Percentiles rank a stretch among this genome's conserved stretches.
Conservation (phyloP, 2,329 filamentous ascomycete genomes). For the Fusarium foetens region DNA sequence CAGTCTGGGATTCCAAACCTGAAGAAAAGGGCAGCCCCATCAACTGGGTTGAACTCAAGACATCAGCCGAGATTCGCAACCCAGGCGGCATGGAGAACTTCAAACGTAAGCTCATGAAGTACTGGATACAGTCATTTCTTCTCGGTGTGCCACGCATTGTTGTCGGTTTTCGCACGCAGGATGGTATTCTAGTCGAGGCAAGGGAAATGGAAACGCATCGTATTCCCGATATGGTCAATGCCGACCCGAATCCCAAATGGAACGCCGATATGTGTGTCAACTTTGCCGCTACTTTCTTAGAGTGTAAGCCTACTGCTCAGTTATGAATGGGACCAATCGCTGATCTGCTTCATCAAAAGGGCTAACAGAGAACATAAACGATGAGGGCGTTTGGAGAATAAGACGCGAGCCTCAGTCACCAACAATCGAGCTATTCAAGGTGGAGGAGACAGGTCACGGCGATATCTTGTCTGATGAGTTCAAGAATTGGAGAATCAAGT, state of each 20-base stretch:
- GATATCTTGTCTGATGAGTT: slow-evolving; percentile 82
- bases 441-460: slow-evolving; percentile 77
- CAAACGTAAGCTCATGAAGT: slow-evolving; percentile 91
- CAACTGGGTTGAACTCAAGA: slow-evolving; percentile 97
- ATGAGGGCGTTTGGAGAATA: slow-evolving; percentile 85
- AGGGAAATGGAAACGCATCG: slow-evolving; percentile 83
- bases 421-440: slow-evolving; percentile 76
- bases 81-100: slow-evolving; percentile 78
- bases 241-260: slow-evolving; percentile 75
- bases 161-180: slow-evolving; percentile 81
- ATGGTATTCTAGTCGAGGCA: slow-evolving; percentile 76
- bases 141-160: slow-evolving; percentile 92
- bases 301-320: slow-evolving; percentile 65
- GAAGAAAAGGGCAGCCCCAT: slow-evolving; percentile 71
- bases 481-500: slow-evolving; percentile 75
- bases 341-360: slow-evolving; percentile 56
- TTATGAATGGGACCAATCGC: neutral
- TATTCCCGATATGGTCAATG: slow-evolving; percentile 80
- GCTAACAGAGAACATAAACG: slow-evolving; percentile 69
- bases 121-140: slow-evolving; percentile 96
- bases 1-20: slow-evolving; percentile 88
- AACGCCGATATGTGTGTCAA: slow-evolving; percentile 95
- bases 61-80: slow-evolving; percentile 75
- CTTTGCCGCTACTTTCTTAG: slow-evolving; percentile 81
- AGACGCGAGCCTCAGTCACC: slow-evolving; percentile 70